Conservation (phyloP, 2,329 filamentous ascomycete species). For the Dothistroma pini region DNA sequence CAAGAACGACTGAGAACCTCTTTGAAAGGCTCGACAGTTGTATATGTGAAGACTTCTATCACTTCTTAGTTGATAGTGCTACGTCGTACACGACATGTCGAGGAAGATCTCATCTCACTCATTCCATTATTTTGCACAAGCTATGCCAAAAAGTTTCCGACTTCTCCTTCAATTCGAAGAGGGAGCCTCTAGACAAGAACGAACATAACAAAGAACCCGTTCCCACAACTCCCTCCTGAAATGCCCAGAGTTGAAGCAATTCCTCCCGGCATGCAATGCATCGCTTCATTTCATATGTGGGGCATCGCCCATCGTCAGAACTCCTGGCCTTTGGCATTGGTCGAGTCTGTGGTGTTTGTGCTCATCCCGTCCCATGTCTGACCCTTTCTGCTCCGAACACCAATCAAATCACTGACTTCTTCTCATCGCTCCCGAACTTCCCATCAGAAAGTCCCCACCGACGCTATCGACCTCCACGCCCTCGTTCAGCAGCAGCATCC, state of each 20-base stretch:
- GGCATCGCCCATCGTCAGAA: not conserved
- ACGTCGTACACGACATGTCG: not conserved
- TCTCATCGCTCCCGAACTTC: not conserved
- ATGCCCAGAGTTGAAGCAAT: not conserved
- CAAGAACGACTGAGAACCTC: not conserved
- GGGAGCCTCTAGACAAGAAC: not conserved
- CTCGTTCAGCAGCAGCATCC: constrained; percentile 13
- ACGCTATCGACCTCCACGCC: not conserved
- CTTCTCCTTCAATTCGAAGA: not conserved
- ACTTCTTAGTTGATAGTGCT: no score
- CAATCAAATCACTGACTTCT: no score
- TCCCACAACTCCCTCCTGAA: not conserved
- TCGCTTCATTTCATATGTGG: constrained; percentile 1
- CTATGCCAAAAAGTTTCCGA: not conserved
- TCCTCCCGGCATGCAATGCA: not conserved
- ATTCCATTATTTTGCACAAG: not conserved
- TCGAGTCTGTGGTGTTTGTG: not conserved
- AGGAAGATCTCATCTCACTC: not conserved
- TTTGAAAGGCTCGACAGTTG: no score
- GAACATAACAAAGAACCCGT: not conserved
- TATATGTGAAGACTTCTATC: no score
- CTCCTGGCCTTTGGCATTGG: not conserved
- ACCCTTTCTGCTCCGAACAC: no score
- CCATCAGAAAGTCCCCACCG: not conserved
- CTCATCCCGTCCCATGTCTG: not conserved